Evolutionary conservation across 2,329 filamentous ascomycete genomes (phyloP).

Genomic region (Diaporthe ampelina): DNA sequence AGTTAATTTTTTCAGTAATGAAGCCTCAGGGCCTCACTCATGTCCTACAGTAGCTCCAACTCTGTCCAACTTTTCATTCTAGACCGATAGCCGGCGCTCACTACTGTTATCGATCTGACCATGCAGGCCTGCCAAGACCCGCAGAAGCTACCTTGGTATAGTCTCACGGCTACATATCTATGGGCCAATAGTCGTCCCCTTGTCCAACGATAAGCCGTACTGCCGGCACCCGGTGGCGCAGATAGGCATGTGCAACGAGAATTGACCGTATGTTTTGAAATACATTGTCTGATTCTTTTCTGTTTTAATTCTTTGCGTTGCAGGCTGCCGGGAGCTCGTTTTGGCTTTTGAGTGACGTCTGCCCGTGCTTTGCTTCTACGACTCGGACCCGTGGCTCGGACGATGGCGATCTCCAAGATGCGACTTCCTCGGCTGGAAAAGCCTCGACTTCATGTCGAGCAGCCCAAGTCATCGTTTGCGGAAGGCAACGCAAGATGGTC

Average conservation of each 20-base stretch:
- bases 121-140: constrained; percentile 23
- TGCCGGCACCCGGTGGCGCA: constrained; percentile 17
- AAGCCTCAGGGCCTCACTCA: not conserved
- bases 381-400: not conserved
- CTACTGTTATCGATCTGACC: constrained; percentile 8
- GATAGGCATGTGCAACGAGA: constrained; percentile 5
- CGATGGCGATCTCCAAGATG: not conserved
- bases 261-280: not conserved
- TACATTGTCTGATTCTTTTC: not conserved
- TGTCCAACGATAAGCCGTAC: constrained; percentile 14
- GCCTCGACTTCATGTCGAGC: constrained; percentile 33
- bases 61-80: not conserved
- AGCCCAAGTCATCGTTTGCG: constrained; percentile 36
- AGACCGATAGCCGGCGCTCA: not conserved
- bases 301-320: not conserved
- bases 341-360: not conserved
- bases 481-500: constrained; percentile 38
- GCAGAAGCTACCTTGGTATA: constrained; percentile 17
- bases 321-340: not conserved
- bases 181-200: constrained; percentile 16
- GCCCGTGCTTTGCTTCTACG: not conserved
- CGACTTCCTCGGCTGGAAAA: constrained; percentile 23
- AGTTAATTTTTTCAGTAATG: not conserved
- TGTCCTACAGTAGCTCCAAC: constrained; percentile 14
- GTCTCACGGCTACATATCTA: constrained; percentile 23